These are phyloP conservation scores for Nicotiana tabacum DNA, from an alignment of 257 asterid species.

Conservation along the genomic window DNA sequence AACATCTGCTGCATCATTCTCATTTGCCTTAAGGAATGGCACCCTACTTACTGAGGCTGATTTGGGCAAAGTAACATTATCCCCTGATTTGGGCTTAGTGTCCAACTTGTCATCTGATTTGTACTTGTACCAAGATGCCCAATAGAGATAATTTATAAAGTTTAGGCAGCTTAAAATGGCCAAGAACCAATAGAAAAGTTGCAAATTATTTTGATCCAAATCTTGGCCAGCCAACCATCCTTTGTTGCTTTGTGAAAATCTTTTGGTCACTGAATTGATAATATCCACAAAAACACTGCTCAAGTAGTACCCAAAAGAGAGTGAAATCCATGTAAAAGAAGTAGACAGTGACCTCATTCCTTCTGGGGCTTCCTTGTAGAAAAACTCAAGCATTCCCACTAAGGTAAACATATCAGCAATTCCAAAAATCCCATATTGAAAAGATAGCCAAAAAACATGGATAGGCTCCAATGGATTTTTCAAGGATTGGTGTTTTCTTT, in stretches of 20 bases:
- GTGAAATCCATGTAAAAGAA: slow-evolving; percentile 55
- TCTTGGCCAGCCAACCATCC: slow-evolving; percentile 58
- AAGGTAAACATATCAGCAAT: slow-evolving; percentile 66
- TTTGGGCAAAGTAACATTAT: not conserved
- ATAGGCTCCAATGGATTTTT: slow-evolving; percentile 27
- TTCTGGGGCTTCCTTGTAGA: slow-evolving; percentile 55
- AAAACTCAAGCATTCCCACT: slow-evolving; percentile 61
- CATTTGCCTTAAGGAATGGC: slow-evolving; percentile 23
- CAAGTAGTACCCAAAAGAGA: slow-evolving; percentile 50
- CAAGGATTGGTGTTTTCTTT: slow-evolving; percentile 25
- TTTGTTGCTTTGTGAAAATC: slow-evolving; percentile 29
- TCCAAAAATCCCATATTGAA: slow-evolving; percentile 65
- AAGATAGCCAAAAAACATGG: slow-evolving; percentile 57
- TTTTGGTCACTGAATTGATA: slow-evolving; percentile 37
- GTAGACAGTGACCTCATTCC: slow-evolving; percentile 75
- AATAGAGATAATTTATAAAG: slow-evolving; percentile 47
- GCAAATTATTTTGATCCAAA: slow-evolving; percentile 42
- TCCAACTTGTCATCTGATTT: slow-evolving; percentile 18
- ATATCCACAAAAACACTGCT: slow-evolving; percentile 49
- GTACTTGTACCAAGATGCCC: slow-evolving; percentile 70
- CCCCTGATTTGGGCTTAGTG: not conserved
- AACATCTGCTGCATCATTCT: not conserved
- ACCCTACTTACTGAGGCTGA: slow-evolving; percentile 21
- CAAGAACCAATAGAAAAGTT: slow-evolving; percentile 55
- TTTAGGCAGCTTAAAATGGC: slow-evolving; percentile 54